Percentiles rank a stretch among this genome's conserved stretches.
These are phyloP conservation scores for Saccharomycopsis hybrid DNA, from an alignment of 1,139 yeast species.

Conservation along the genomic window DNA sequence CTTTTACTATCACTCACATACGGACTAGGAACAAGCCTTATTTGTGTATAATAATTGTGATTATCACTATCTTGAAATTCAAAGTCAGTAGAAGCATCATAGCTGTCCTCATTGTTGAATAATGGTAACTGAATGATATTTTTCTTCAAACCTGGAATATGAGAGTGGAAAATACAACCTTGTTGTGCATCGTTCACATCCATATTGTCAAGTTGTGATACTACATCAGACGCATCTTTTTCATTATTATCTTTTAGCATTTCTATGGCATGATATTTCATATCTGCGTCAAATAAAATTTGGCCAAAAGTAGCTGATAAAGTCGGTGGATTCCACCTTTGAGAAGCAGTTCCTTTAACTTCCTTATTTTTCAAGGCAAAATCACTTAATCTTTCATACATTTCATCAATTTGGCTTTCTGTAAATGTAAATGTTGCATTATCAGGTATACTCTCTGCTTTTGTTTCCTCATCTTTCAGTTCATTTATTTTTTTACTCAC, in stretches of 20 bases:
- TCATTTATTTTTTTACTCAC: background rate
- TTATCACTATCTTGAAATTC: slow-evolving; percentile 25
- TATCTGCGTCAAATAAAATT: slow-evolving; percentile 21
- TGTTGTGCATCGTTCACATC: too few species aligned
- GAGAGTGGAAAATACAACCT: slow-evolving; percentile 30
- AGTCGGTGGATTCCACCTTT: slow-evolving; percentile 25
- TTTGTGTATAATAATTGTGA: slow-evolving; percentile 37
- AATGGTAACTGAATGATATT: slow-evolving; percentile 20
- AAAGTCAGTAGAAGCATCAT: slow-evolving; percentile 19
- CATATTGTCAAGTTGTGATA: too few species aligned
- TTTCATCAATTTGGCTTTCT: slow-evolving; percentile 14
- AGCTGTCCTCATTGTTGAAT: slow-evolving; percentile 20
- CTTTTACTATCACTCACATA: background rate
- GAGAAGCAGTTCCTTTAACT: slow-evolving; percentile 23
- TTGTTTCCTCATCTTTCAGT: background rate
- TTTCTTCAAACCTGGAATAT: slow-evolving; percentile 33
- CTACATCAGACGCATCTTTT: too few species aligned
- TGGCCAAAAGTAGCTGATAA: slow-evolving; percentile 31
- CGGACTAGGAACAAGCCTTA: slow-evolving; percentile 45
- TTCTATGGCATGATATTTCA: slow-evolving; percentile 18
- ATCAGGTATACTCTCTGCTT: background rate
- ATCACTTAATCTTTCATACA: slow-evolving; percentile 4
- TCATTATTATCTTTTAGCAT: too few species aligned
- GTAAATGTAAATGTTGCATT: background rate
- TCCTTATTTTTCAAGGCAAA: slow-evolving; percentile 3